Percentiles rank a stretch among this genome's conserved stretches.
phyloP scores from a whole-genome alignment of 495 filamentous ascomycete species.

The Penicillium antarcticum region DNA sequence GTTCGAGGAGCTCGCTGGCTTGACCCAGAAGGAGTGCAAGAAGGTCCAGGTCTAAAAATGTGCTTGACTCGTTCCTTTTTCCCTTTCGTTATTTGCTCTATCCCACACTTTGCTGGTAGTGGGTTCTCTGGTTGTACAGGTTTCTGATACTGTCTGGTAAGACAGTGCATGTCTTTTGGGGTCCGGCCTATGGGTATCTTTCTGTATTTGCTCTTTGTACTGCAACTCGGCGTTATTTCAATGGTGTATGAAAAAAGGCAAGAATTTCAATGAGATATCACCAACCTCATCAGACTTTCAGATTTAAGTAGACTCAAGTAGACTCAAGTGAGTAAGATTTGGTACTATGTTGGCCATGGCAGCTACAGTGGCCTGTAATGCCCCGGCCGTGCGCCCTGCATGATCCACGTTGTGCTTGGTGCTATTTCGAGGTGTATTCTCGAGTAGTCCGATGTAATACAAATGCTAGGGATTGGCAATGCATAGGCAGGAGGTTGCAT shows the following conservation, averaged over 20 bases:
- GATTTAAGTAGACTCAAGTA: neutral
- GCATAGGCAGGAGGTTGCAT: neutral
- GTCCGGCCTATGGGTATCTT: slow-evolving; percentile 45
- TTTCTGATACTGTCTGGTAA: slow-evolving; percentile 40
- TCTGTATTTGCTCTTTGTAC: slow-evolving; percentile 35
- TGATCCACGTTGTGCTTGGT: neutral
- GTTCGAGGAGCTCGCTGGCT: slow-evolving; percentile 69
- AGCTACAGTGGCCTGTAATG: neutral
- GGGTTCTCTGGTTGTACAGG: slow-evolving; percentile 44
- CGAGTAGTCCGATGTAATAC: neutral
- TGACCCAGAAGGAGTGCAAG: slow-evolving; percentile 66
- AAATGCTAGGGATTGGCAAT: neutral
- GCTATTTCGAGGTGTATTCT: neutral
- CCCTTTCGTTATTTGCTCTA: slow-evolving; percentile 22
- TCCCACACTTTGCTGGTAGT: slow-evolving; percentile 27
- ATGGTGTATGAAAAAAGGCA: slow-evolving; percentile 47
- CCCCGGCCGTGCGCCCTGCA: neutral
- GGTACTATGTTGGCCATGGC: neutral
- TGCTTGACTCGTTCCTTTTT: slow-evolving; percentile 23
- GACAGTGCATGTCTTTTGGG: slow-evolving; percentile 45
- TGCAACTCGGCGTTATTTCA: slow-evolving; percentile 43
- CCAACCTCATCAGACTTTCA: slow-evolving; percentile 9
- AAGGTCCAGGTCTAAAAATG: slow-evolving; percentile 42
- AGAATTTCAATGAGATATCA: slow-evolving; percentile 35
- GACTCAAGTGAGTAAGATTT: neutral